Base-by-base conservation (phyloP, 108 stramenopile species). In the Cylindrotheca fusiformis region DNA sequence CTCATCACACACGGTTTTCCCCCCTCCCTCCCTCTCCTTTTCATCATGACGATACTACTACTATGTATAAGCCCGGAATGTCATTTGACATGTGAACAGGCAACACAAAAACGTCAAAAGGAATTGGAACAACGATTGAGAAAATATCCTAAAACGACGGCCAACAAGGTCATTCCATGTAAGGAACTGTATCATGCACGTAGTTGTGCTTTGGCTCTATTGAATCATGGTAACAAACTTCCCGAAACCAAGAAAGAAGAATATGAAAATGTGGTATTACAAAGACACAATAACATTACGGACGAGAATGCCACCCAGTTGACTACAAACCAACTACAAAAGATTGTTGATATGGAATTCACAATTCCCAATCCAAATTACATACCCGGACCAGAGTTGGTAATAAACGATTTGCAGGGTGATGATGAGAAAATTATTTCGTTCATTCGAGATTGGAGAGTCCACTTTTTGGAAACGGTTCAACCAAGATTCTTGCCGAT, bases 391-490 rank as follows among this genome's bases (percentile, higher is more conserved):
- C 59, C 85, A 12, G 75, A 75, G 27, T 32, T 85, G 55, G 80
- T 91, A 21, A 66, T 84, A 5, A 30, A 63, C 51, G 31, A 25
- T 45, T 1, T 71, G 72, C 67, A 55, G 22, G 10, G 36, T 17
- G 31, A 69, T n/a, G 55, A 33, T 4, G 57, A 72, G 22, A 52
- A 71, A 1, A 78, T 93, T 21, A 54, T 52, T 31, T 50, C 60
- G n/a, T 93, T 93, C 60, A 74, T 93, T 26, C 32, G 44, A 21
- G 79, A 64, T n/a, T 93, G 91, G 91, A 74, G 91, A 58, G 33
- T 55, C n/a, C 72, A 78, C 52, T 93, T 93, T 56, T 20, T 81
- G 0, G 56, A 73, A 3, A 81, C 75, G 1, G 58, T 85, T 4
- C 55, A 74, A 51, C 91, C 91, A 28, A 48, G 70, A 20, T 72